These are phyloP conservation scores for Penicillium griseofulvum DNA, from an alignment of 2,329 filamentous ascomycete species.

Conservation along the genomic window DNA sequence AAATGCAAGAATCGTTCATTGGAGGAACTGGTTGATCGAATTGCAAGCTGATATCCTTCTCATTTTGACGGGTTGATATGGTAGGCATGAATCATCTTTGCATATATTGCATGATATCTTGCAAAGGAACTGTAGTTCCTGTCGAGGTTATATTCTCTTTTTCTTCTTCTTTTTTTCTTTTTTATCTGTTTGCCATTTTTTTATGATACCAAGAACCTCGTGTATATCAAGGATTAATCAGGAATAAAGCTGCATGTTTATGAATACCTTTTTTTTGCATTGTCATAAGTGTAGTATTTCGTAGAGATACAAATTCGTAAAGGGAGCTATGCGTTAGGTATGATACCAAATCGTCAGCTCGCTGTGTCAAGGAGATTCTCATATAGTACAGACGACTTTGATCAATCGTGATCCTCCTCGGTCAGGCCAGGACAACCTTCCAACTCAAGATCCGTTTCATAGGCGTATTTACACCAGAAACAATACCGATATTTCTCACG, in stretches of 20 bases:
- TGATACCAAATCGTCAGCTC: not conserved
- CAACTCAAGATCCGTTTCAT: conserved; percentile 64
- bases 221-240: conserved; percentile 19
- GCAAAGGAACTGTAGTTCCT: not conserved
- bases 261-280: not conserved
- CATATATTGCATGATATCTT: not conserved
- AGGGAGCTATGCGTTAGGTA: not conserved
- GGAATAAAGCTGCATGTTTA: conserved; percentile 12
- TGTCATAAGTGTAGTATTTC: not conserved
- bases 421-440: conserved; percentile 84
- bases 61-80: not conserved
- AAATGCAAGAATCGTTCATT: conserved; percentile 35
- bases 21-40: conserved; percentile 30
- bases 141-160: not conserved
- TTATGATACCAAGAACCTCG: conserved; percentile 24
- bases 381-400: conserved; percentile 2
- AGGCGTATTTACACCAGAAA: conserved; percentile 92
- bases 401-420: conserved; percentile 76
- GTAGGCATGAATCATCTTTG: not conserved
- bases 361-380: not conserved
- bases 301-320: not conserved
- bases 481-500: conserved; percentile 76
- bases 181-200: conserved; percentile 3
- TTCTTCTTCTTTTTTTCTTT: not conserved
- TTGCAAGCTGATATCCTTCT: not conserved